Evolutionary conservation across 2,329 filamentous ascomycete genomes (phyloP), one percentile per base, ranked within the genome.

Genomic region (Alternaria novae-zelandiae): DNA sequence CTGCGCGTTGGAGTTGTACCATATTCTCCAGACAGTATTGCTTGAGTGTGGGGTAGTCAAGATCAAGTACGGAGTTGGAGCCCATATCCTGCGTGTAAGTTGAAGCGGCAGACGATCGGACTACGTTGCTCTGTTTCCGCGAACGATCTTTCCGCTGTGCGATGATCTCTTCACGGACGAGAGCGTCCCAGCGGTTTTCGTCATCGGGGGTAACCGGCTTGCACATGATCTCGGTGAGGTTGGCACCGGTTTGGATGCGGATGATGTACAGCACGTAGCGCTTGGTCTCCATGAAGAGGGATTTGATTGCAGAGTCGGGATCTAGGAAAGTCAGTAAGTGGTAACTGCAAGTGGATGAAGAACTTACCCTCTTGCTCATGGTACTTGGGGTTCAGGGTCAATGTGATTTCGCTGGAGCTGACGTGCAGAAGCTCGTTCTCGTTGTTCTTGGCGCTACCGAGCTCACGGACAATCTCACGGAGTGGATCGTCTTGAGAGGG

Each of bases 241-340:
- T 97, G 55, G 90, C 84, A 9, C 96, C 96, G 3, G 92, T 93
- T 80, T 99, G 96, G 36, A 99, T 91, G 63, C 96, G 91, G 76
- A 99, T 98, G 78, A 99, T 98, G 81, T 98, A 99, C 66, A 99
- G 84, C 44, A 98, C 91, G 76, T 96, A 97, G 73, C 96, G 90
- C 83, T 99, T 99, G 3, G 96, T 98, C 82, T 98, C 96, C 89
- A 97, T 98, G 79, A 97, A 97, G 4, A 99, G 86, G 2, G 94
- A 87, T 82, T 98, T 97, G 67, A 96, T 86, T 64, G 96, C 92
- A 5, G 94, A 93, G 76, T 98, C 95, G 5, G 96, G 95, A 77
- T 99, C 96, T 87, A 73, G 13, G 26, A 26, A 32, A 43, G 63
- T 81, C 69, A 81, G 77, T 21, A 25, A 46, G 49, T 23, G 25